phyloP scores from a whole-genome alignment of 441 rosid genomes.

The Mallotus repandus region DNA sequence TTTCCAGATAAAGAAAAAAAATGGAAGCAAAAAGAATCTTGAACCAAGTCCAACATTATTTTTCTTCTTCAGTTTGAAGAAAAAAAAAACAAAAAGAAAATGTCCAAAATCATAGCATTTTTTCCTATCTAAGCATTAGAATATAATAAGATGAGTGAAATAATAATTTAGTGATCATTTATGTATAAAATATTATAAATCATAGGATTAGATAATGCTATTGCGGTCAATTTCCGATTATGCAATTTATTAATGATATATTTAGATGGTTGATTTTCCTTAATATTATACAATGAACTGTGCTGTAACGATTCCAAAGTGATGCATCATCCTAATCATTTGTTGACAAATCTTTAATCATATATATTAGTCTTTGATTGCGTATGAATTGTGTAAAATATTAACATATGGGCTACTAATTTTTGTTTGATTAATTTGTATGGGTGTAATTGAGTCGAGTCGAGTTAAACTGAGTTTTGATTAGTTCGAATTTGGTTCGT shows the following conservation, averaged over 20 bases:
- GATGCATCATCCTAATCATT: background rate
- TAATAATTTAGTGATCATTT: too few relatives aligned
- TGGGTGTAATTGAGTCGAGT: too few relatives aligned
- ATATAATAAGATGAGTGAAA: too few relatives aligned
- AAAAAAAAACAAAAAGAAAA: background rate
- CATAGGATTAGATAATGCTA: too few relatives aligned
- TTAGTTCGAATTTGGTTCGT: too few relatives aligned
- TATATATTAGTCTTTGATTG: background rate
- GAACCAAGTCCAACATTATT: conserved; percentile 8
- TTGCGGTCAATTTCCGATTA: too few relatives aligned
- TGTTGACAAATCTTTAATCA: background rate
- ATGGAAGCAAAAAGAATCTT: background rate
- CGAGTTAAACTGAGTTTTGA: too few relatives aligned
- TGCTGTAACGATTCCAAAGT: background rate
- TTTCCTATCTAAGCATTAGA: background rate
- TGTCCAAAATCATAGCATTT: too few relatives aligned
- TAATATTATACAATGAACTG: too few relatives aligned
- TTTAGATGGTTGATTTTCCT: too few relatives aligned
- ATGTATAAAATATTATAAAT: too few relatives aligned
- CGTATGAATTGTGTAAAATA: background rate
- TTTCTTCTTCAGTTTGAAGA: background rate
- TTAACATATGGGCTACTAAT: background rate
- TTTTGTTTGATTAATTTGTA: background rate
- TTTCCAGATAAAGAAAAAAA: background rate
- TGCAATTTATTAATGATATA: too few relatives aligned